Evolutionary conservation across 805 yeast genomes (phyloP).

Genomic region (Wickerhamiella vanderwaltii): DNA sequence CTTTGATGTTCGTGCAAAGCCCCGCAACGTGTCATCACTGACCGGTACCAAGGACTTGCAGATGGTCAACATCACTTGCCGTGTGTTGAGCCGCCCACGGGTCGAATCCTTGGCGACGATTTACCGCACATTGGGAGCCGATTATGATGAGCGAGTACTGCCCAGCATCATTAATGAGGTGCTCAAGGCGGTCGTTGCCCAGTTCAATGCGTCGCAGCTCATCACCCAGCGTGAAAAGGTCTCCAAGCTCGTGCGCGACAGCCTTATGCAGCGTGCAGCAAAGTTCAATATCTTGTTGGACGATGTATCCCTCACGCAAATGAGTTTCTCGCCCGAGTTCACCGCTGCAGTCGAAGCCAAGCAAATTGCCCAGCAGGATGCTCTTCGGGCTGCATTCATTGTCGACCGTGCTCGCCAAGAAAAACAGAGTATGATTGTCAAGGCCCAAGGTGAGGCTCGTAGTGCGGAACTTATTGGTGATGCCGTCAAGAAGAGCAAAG

Average conservation of each 20-base stretch:
- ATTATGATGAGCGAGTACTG: slow-evolving; percentile 91
- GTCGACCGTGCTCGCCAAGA: slow-evolving; percentile 97
- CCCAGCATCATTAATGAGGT: slow-evolving; percentile 99
- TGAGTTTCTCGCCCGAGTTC: slow-evolving; percentile 97
- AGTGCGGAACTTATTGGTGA: slow-evolving; percentile 98
- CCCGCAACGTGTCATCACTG: slow-evolving; percentile 87
- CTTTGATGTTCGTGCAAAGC: slow-evolving; percentile 93
- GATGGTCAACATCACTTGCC: slow-evolving; percentile 98
- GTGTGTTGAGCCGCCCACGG: slow-evolving; percentile 87
- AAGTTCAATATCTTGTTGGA: slow-evolving; percentile 80
- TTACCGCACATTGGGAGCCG: slow-evolving; percentile 84
- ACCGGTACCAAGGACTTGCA: slow-evolving; percentile 98
- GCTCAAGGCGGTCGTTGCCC: slow-evolving; percentile 91
- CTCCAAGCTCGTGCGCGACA: slow-evolving; percentile 80
- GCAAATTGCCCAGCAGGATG: slow-evolving; percentile 99
- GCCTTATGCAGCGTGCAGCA: slow-evolving; percentile 78
- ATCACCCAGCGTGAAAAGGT: slow-evolving; percentile 99
- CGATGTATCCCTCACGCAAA: slow-evolving; percentile 90
- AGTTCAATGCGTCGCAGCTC: slow-evolving; percentile 94
- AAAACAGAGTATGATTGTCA: slow-evolving; percentile 91
- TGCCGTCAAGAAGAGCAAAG: slow-evolving; percentile 91
- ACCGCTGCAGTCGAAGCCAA: slow-evolving; percentile 96
- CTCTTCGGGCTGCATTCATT: slow-evolving; percentile 93
- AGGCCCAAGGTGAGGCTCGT: slow-evolving; percentile 97
- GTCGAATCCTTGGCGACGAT: slow-evolving; percentile 66